Percentiles rank a stretch among this genome's conserved stretches.
Evolutionary conservation across 768 basidiomycete genomes (phyloP).

Genomic region (Tremella fuciformis): DNA sequence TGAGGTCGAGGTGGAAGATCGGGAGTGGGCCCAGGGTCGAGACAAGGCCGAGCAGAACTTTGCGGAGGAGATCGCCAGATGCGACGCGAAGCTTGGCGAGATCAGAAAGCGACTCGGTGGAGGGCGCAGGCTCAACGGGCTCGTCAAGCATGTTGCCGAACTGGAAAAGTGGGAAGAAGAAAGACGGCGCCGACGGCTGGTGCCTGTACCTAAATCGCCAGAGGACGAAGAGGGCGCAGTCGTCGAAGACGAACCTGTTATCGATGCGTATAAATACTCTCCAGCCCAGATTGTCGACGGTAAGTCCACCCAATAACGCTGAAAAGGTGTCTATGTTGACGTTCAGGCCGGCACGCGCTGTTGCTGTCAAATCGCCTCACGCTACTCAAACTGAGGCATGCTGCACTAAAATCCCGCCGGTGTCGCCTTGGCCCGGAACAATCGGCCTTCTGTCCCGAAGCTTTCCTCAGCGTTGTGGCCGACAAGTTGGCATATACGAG

Average conservation of each 20-base stretch:
- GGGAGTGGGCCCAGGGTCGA: constrained; percentile 88
- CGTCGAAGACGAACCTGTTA: constrained; percentile 41
- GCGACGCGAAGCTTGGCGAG: constrained; percentile 79
- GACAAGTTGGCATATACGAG: constrained; percentile 95
- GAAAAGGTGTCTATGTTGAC: constrained; percentile 9
- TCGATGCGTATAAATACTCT: constrained; percentile 85
- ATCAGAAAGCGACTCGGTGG: constrained; percentile 88
- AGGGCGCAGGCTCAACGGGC: constrained; percentile 66
- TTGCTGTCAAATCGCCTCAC: constrained; percentile 76
- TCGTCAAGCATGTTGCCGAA: constrained; percentile 76
- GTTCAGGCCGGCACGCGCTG: constrained; percentile 82
- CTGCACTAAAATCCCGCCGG: constrained; percentile 81
- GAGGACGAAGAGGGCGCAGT: constrained; percentile 13
- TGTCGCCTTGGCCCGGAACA: constrained; percentile 84
- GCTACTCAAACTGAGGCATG: constrained; percentile 79
- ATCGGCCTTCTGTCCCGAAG: constrained; percentile 89
- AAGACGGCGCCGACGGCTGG: constrained; percentile 32
- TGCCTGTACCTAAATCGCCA: constrained; percentile 11
- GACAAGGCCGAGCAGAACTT: constrained; percentile 72
- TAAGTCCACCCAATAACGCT: constrained; percentile 52
- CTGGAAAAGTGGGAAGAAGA: constrained; percentile 66
- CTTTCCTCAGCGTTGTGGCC: constrained; percentile 92
- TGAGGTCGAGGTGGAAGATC: constrained; percentile 87
- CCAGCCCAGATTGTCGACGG: constrained; percentile 90
- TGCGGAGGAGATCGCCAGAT: constrained; percentile 77